These are phyloP conservation scores for Arthroderma uncinatum DNA, from an alignment of 2,329 filamentous ascomycete species.

Conservation along the genomic window DNA sequence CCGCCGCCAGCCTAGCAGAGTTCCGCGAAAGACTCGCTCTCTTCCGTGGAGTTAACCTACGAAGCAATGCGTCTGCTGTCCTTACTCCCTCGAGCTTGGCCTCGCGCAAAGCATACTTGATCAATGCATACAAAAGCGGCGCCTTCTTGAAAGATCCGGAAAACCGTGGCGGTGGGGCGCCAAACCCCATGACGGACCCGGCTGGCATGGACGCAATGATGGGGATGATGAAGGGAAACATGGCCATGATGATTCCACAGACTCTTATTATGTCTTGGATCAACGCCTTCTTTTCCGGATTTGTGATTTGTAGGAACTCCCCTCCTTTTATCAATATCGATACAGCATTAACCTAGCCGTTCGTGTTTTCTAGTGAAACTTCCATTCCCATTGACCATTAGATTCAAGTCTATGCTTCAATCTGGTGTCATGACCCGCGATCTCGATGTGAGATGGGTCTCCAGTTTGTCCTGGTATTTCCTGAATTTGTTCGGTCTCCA, in stretches of 20 bases:
- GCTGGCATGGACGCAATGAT: slow-evolving; percentile 99
- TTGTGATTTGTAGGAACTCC: slow-evolving; percentile 70
- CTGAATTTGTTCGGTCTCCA: slow-evolving; percentile 93
- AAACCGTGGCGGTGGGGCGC: slow-evolving; percentile 69
- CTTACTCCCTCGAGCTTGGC: slow-evolving; percentile 70
- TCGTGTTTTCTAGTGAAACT: slow-evolving; percentile 59
- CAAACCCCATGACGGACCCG: slow-evolving; percentile 92
- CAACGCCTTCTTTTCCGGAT: slow-evolving; percentile 96
- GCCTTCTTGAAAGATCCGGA: slow-evolving; percentile 84
- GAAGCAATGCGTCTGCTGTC: slow-evolving; percentile 68
- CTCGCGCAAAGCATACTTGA: slow-evolving; percentile 66
- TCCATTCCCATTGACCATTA: slow-evolving; percentile 92
- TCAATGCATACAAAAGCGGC: slow-evolving; percentile 72
- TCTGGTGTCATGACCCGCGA: slow-evolving; percentile 91
- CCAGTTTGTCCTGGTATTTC: slow-evolving; percentile 97
- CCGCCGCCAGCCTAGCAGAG: slow-evolving; percentile 49
- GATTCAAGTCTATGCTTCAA: slow-evolving; percentile 99
- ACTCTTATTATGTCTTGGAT: slow-evolving; percentile 99
- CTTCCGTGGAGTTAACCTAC: slow-evolving; percentile 71
- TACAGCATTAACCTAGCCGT: slow-evolving; percentile 11
- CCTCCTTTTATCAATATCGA: neutral
- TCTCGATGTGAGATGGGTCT: slow-evolving; percentile 97
- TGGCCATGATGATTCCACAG: slow-evolving; percentile 99
- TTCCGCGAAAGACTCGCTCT: slow-evolving; percentile 74
- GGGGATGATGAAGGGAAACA: slow-evolving; percentile 99